Evolutionary conservation across 306 rosid species (phyloP), one percentile per base, ranked within the genome.

Genomic region (Heteromeles arbutifolia): DNA sequence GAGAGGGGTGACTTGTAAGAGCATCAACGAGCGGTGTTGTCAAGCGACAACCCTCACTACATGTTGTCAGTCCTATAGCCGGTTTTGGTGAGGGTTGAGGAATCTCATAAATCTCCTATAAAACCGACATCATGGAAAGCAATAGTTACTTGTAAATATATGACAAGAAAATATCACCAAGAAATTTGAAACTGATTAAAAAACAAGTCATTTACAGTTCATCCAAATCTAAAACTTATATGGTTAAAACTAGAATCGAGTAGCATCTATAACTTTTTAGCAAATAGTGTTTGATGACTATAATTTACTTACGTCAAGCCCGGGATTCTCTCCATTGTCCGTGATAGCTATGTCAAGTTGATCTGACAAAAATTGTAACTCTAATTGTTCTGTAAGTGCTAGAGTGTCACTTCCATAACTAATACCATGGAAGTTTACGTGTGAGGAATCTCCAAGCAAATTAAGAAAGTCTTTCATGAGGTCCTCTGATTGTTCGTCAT

Each of bases 311-410:
- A 84, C 87, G 69, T 84, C 82, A 71, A 84, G 67, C 70, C 87
- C 39, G 8, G 87, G 82, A 80, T 32, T 80, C 73, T 84, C 82
- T 77, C 82, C 84, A 52, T 73, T 80, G 74, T 77, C 87, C 11
- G 82, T 53, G 82, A 84, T 80, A 70, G 80, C 79, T 2, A 84
- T 41, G 77, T 84, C 84, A 80, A 84, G 87, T 37, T 84, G 84
- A 70, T 80, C 82, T 25, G 82, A 73, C 67, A 80, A 80, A 77
- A 69, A 84, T 8, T 84, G 84, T 22, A 84, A 67, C 31, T 84
- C 84, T 63, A 76, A 53, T 69, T 80, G 82, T 52, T 80, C 84
- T 7, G 84, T 73, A 68, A 73, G 77, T n/a, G 22, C 79, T 24
- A 72, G 54, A 72, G 79, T 26, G 65, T 76, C 86, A 43, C 68